Conservation (phyloP, 805 yeast species). For the Kodamaea hsintzibuensis region DNA sequence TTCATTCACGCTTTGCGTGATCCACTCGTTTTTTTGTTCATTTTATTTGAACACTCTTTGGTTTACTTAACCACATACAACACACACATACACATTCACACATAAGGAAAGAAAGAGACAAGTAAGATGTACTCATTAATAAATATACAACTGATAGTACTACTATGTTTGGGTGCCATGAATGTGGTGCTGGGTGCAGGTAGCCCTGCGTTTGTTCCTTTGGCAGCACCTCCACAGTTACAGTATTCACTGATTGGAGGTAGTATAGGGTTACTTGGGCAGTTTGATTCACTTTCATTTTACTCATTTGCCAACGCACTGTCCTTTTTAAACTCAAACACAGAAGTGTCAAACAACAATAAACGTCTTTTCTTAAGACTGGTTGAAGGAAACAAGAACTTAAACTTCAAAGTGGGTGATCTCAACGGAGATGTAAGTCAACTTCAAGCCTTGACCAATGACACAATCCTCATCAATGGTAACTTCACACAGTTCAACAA, state of each 20-base stretch:
- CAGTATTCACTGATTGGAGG: slow-evolving; percentile 28
- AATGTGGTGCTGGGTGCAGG: not conserved
- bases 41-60: not conserved
- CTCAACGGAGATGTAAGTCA: slow-evolving; percentile 33
- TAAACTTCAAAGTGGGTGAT: slow-evolving; percentile 25
- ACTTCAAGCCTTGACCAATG: slow-evolving; percentile 25
- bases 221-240: slow-evolving; percentile 19
- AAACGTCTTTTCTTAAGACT: slow-evolving; percentile 26
- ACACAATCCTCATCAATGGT: slow-evolving; percentile 36
- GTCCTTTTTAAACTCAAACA: slow-evolving; percentile 15
- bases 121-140: not conserved
- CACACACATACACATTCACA: too few species aligned
- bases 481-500: slow-evolving; percentile 36
- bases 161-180: slow-evolving; percentile 1
- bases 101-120: too few species aligned
- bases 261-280: slow-evolving; percentile 33
- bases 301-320: slow-evolving; percentile 30
- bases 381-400: slow-evolving; percentile 14
- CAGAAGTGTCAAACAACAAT: not conserved
- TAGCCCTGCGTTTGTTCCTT: slow-evolving; percentile 3
- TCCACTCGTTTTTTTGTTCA: not conserved
- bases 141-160: slow-evolving; percentile 1
- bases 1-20: not conserved
- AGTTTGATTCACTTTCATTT: slow-evolving; percentile 29
- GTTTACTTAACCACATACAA: not conserved